These are phyloP conservation scores for Termitomyces sp. DNA, from an alignment of 768 basidiomycete genomes.

Conservation along the genomic window DNA sequence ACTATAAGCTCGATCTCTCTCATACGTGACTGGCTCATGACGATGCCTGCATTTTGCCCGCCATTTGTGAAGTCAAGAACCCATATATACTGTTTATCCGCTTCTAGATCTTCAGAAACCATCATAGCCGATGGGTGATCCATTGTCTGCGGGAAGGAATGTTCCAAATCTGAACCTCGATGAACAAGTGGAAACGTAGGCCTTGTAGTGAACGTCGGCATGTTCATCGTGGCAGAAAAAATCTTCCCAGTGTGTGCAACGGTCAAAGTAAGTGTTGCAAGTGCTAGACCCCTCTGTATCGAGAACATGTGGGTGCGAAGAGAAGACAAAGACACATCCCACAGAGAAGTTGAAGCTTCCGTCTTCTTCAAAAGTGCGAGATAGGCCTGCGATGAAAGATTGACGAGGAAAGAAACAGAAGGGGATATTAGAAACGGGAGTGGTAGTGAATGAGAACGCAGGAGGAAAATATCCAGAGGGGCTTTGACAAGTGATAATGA, in stretches of 20 bases:
- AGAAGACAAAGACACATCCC: conserved; percentile 49
- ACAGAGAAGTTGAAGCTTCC: conserved; percentile 13
- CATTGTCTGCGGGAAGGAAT: conserved; percentile 43
- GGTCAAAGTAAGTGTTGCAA: conserved; percentile 50
- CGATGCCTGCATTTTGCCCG: conserved; percentile 50
- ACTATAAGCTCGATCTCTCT: conserved; percentile 66
- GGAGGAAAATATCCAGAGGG: conserved; percentile 71
- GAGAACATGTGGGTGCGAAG: conserved; percentile 45
- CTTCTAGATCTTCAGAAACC: conserved; percentile 9
- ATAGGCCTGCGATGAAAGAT: conserved; percentile 69
- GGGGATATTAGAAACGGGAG: conserved; percentile 69
- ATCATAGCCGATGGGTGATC: conserved; percentile 26
- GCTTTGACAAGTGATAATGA: conserved; percentile 34
- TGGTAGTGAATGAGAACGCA: conserved; percentile 63
- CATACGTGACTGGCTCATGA: conserved; percentile 73
- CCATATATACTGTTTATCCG: conserved; percentile 45
- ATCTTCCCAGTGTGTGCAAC: conserved; percentile 31
- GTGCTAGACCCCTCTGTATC: conserved; percentile 43
- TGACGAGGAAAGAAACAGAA: conserved; percentile 67
- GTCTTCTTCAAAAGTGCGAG: conserved; percentile 50
- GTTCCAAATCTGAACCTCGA: conserved; percentile 43
- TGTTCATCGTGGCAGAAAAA: conserved; percentile 41
- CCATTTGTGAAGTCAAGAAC: conserved; percentile 68
- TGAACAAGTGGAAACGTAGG: conserved; percentile 55
- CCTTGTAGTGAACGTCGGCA: conserved; percentile 40